A percentile compares a stretch with the other conserved stretches of the same genome.
These are phyloP conservation scores for Mentha longifolia DNA, from an alignment of 257 asterid genomes.

Conservation along the genomic window DNA sequence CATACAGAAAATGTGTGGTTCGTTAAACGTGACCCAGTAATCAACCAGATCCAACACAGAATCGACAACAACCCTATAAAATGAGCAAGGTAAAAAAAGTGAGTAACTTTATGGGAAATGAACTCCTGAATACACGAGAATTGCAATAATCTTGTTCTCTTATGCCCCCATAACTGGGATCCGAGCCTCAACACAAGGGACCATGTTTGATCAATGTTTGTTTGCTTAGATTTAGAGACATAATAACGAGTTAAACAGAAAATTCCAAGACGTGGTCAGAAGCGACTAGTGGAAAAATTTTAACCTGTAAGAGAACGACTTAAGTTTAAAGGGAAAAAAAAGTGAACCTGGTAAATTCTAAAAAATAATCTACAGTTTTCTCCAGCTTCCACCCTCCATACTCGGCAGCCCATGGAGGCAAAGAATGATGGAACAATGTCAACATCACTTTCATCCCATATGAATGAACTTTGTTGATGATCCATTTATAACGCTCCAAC, in stretches of 20 bases:
- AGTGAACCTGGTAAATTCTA: conserved; percentile 85
- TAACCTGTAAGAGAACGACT: neutral
- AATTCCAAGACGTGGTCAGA: conserved; percentile 7
- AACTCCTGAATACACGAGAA: neutral
- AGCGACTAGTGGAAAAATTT: neutral
- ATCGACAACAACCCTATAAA: conserved; percentile 82
- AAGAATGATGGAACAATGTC: conserved; percentile 93
- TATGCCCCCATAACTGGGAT: neutral
- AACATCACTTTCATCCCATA: conserved; percentile 98
- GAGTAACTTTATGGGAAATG: neutral
- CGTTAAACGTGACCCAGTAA: conserved; percentile 95
- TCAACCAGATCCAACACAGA: conserved; percentile 79
- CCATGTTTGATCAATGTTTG: neutral
- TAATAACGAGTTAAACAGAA: neutral
- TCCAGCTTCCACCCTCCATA: conserved; percentile 98
- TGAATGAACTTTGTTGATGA: conserved; percentile 71
- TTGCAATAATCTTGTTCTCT: neutral
- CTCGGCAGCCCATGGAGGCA: conserved; percentile 99
- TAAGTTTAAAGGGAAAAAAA: neutral
- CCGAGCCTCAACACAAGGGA: neutral
- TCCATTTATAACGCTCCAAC: conserved; percentile 93
- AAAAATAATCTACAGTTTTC: conserved; percentile 81
- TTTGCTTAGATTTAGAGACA: neutral
- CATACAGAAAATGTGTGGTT: conserved; percentile 89
- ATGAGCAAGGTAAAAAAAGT: conserved; percentile 7